phyloP scores from a whole-genome alignment of 2,329 filamentous ascomycete species.

The Plenodomus lindquistii region DNA sequence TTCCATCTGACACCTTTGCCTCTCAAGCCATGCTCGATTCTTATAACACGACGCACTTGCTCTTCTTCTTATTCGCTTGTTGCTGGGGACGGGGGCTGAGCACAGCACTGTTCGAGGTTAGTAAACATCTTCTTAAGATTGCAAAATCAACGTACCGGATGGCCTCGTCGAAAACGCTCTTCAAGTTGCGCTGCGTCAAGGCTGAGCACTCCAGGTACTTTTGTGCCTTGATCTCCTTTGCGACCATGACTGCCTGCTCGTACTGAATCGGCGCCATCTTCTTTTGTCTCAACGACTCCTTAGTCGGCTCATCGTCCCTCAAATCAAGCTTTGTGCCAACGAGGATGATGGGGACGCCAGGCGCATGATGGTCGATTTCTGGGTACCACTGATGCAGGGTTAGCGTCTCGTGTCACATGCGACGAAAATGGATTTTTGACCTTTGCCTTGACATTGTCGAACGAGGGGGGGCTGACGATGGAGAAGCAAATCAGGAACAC shows the following conservation, averaged over 20 bases:
- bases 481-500: constrained; percentile 99
- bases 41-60: constrained; percentile 36
- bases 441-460: constrained; percentile 99
- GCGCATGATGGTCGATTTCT: constrained; percentile 95
- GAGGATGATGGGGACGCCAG: constrained; percentile 92
- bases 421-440: constrained; percentile 54
- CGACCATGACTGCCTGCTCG: constrained; percentile 84
- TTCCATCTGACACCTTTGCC: constrained; percentile 12
- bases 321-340: constrained; percentile 97
- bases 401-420: constrained; percentile 13
- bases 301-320: constrained; percentile 81
- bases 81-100: constrained; percentile 45
- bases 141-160: constrained; percentile 73
- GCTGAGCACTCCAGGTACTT: constrained; percentile 99
- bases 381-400: constrained; percentile 76
- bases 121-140: background rate
- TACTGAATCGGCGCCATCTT: constrained; percentile 97
- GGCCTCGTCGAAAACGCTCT: constrained; percentile 98
- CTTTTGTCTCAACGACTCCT: constrained; percentile 82
- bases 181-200: constrained; percentile 92
- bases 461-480: constrained; percentile 95
- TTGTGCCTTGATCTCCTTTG: constrained; percentile 92
- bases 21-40: constrained; percentile 5
- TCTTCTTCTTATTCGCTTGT: constrained; percentile 30
- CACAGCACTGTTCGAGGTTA: constrained; percentile 41